Evolutionary conservation across 371 early-diverging fungal genomes (phyloP), one percentile per base, ranked within the genome.

Genomic region (Lichtheimia ornata): DNA sequence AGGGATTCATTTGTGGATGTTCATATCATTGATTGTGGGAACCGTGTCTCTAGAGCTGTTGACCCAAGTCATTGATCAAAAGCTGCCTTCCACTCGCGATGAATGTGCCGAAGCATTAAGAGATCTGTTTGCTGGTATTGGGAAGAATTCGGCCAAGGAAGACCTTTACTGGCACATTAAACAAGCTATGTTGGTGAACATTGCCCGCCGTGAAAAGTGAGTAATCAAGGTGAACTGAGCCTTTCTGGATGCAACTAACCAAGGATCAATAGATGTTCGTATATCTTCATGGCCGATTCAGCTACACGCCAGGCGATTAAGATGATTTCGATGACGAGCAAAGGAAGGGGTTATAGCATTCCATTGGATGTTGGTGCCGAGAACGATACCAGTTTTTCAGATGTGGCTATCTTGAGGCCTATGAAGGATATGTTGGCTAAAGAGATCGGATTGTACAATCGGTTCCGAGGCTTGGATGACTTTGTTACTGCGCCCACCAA

Each of bases 281-380:
- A 79, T 44, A 79, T 95, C 12, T 77, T 91, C 15, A 67, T 92
- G 63, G 97, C 91, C 9, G 92, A 93, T 70, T 89, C 88, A 43
- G 83, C 91, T 5, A 93, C 94, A 17, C 81, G 90, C 27, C 82
- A 93, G 17, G 94, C 95, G 0, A 85, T 91, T 50, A 88, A 87
- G 58, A 86, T 89, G 55, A 88, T 97, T 43, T 73, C 92, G 0
- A 72, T 85, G 62, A 92, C 92, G 6, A 83, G 89, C 49, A 89
- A 92, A 56, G 97, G 97, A 1, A 86, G 94, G 25, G 97, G 97
- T 15, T 90, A 90, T 66, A 88, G 86, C 35, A 69, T 94, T 20
- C 93, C 97, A 5, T 72, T 88, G 18, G 94, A 94, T 51, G 82
- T 91, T 4, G 83, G 89, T 1, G 72, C 83, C 5, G 88, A 91